phyloP scores from a whole-genome alignment of 2,329 filamentous ascomycete genomes.

The Fusarium coicis region DNA sequence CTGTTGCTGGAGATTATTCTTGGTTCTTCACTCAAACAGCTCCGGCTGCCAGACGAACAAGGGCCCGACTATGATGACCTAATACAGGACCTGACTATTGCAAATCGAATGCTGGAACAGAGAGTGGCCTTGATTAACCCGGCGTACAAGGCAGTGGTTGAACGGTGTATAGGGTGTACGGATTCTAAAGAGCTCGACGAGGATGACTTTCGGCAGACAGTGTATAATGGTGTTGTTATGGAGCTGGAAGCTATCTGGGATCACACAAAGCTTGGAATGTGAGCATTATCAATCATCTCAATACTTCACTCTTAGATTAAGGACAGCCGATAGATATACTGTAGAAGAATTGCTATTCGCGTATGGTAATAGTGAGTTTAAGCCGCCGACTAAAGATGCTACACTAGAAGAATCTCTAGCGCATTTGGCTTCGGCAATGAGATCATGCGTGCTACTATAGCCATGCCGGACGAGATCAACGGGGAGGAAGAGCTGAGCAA shows the following conservation, averaged over 20 bases:
- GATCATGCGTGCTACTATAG: too few relatives aligned
- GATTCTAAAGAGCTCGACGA: background rate
- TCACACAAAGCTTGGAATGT: background rate
- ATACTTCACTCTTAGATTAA: background rate
- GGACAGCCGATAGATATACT: background rate
- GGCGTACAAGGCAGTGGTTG: background rate
- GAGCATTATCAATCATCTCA: background rate
- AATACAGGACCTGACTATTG: background rate
- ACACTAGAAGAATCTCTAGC: background rate
- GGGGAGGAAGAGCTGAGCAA: too few relatives aligned
- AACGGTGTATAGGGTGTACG: background rate
- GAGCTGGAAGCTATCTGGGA: background rate
- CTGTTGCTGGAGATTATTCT: background rate
- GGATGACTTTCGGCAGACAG: background rate
- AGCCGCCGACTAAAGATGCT: too few relatives aligned
- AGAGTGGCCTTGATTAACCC: background rate
- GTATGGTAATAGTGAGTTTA: too few relatives aligned
- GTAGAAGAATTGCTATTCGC: too few relatives aligned
- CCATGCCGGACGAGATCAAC: too few relatives aligned
- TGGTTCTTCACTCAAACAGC: background rate
- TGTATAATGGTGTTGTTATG: background rate
- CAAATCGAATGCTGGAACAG: background rate
- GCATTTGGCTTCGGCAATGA: too few relatives aligned
- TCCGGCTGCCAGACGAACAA: background rate
- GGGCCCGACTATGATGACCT: accelerated